phyloP scores from a whole-genome alignment of 1,284 basidiomycete species.

The Pterulicium gracile region DNA sequence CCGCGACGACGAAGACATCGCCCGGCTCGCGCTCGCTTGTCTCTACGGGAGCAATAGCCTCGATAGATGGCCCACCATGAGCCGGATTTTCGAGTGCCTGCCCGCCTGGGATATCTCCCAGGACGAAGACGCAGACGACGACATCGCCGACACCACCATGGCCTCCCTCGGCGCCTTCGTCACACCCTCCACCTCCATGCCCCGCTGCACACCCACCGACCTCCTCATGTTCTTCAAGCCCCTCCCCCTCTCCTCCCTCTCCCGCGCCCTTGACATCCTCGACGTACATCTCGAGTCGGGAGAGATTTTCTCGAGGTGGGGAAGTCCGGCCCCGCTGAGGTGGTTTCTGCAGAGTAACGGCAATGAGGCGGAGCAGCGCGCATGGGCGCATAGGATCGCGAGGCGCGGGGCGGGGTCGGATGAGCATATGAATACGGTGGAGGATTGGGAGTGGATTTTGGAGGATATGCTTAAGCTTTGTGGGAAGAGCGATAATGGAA shows the following conservation, averaged over 20 bases:
- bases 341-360: slow-evolving; percentile 78
- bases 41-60: slow-evolving; percentile 75
- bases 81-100: slow-evolving; percentile 84
- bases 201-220: slow-evolving; percentile 54
- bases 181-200: slow-evolving; percentile 54
- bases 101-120: slow-evolving; percentile 73
- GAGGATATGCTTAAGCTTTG: slow-evolving; percentile 83
- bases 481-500: slow-evolving; percentile 48
- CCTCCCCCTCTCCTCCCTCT: slow-evolving; percentile 62
- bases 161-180: slow-evolving; percentile 72
- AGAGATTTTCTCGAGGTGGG: slow-evolving; percentile 83
- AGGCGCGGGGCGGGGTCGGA: slow-evolving; percentile 52
- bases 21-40: slow-evolving; percentile 75
- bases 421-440: slow-evolving; percentile 45
- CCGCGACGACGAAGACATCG: slow-evolving; percentile 74
- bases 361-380: slow-evolving; percentile 62
- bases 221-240: slow-evolving; percentile 76
- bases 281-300: slow-evolving; percentile 91
- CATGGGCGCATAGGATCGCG: slow-evolving; percentile 81
- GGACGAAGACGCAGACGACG: slow-evolving; percentile 50
- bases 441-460: slow-evolving; percentile 78
- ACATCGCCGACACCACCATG: slow-evolving; percentile 71
- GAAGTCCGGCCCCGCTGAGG: slow-evolving; percentile 64
- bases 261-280: slow-evolving; percentile 76
- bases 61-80: slow-evolving; percentile 76